Conservation (phyloP, 805 yeast genomes). For the Yarrowia sp. region DNA sequence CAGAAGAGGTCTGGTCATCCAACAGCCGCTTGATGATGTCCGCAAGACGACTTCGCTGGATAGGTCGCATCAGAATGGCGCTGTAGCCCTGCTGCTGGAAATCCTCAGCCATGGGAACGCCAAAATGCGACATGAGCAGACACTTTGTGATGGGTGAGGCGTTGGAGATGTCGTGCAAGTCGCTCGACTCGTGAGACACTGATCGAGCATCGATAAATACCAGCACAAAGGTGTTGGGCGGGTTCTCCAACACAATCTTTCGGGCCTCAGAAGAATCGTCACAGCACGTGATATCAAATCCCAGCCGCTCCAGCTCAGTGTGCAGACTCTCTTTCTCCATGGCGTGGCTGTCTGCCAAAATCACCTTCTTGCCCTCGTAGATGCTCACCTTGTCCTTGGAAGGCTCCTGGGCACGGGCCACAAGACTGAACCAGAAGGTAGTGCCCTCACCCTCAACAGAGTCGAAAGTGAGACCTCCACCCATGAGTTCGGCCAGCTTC, state of each 20-base stretch:
- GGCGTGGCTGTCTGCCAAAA: conserved; percentile 39
- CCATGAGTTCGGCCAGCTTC: conserved; percentile 49
- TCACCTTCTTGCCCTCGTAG: conserved; percentile 32
- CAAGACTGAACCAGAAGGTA: conserved; percentile 44
- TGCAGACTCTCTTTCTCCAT: conserved; percentile 39
- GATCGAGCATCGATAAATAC: conserved; percentile 30
- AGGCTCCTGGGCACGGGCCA: conserved; percentile 35
- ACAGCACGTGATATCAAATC: conserved; percentile 37
- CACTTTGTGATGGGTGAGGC: conserved; percentile 29
- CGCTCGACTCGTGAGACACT: background rate
- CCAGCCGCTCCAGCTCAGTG: conserved; percentile 40
- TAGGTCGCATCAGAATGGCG: conserved; percentile 32
- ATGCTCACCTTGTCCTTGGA: conserved; percentile 31
- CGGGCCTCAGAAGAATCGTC: conserved; percentile 31
- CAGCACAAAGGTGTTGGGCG: conserved; percentile 28
- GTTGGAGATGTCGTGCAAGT: conserved; percentile 24
- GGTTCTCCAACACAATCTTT: conserved; percentile 26
- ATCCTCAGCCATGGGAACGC: conserved; percentile 31
- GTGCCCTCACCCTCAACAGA: conserved; percentile 49
- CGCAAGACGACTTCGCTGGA: conserved; percentile 30
- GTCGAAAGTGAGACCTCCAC: conserved; percentile 47
- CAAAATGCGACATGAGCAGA: conserved; percentile 32
- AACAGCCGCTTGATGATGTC: conserved; percentile 29
- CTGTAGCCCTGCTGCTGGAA: conserved; percentile 30
- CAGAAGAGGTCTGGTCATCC: background rate